Conservation (phyloP, 2,329 filamentous ascomycete genomes). For the Tolypocladium paradoxum region DNA sequence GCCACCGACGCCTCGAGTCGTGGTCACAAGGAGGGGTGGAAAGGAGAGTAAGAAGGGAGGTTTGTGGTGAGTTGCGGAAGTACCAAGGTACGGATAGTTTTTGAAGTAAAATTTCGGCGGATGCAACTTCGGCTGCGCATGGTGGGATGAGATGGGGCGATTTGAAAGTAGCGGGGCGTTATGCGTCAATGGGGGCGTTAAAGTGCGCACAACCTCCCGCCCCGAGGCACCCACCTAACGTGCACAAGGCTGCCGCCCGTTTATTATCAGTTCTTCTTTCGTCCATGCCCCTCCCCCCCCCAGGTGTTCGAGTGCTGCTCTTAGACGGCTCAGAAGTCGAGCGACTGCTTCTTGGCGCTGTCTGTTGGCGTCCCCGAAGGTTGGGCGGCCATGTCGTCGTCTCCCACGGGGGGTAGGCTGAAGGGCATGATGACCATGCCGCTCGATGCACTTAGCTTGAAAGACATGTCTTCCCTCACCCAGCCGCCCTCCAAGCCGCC, state of each 20-base stretch:
- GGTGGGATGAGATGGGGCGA: background rate
- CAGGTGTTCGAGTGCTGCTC: background rate
- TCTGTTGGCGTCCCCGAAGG: constrained; percentile 34
- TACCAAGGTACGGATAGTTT: background rate
- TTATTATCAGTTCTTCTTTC: background rate
- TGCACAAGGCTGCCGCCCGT: background rate
- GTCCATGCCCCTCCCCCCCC: too few relatives aligned
- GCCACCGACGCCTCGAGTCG: background rate
- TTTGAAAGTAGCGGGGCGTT: background rate
- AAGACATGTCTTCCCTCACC: constrained; percentile 77
- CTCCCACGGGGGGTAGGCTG: constrained; percentile 77
- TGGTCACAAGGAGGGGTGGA: background rate
- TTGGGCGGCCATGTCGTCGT: constrained; percentile 39
- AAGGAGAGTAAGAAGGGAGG: background rate
- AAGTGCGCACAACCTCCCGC: background rate
- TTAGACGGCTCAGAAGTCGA: constrained; percentile 54
- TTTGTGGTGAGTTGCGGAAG: background rate
- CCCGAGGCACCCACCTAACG: too few relatives aligned
- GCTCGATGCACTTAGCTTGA: constrained; percentile 69
- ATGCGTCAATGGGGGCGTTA: background rate
- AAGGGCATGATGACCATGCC: constrained; percentile 82
- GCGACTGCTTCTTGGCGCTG: constrained; percentile 46
- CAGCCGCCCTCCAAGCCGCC: constrained; percentile 60
- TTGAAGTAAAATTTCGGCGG: background rate
- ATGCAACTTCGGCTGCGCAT: background rate